Percentiles rank a stretch among this genome's conserved stretches.
Evolutionary conservation across 192 early-diverging fungal genomes (phyloP).

Genomic region (Cladochytrium replicatum): DNA sequence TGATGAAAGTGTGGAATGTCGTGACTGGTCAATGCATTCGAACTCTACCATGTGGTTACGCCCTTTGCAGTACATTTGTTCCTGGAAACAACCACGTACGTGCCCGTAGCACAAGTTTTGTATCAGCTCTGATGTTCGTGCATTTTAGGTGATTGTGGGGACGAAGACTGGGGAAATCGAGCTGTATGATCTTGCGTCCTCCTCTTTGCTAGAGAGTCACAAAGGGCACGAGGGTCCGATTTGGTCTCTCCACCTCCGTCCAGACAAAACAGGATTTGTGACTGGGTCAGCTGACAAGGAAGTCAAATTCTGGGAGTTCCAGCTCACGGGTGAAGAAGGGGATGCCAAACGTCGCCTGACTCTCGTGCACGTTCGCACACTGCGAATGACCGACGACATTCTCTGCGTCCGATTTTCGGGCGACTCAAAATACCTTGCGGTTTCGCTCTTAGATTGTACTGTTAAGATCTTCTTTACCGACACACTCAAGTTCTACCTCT

Average conservation of each 20-base stretch:
- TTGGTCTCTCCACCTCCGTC: conserved; percentile 77
- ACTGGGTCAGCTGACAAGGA: conserved; percentile 90
- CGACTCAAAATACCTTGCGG: conserved; percentile 77
- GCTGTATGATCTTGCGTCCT: conserved; percentile 81
- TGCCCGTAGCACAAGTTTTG: conserved; percentile 1
- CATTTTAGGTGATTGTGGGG: conserved; percentile 66
- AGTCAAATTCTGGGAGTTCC: conserved; percentile 97
- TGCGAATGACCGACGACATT: conserved; percentile 92
- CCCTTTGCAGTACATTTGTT: conserved; percentile 84
- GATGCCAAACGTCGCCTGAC: conserved; percentile 50
- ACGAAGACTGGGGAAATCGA: conserved; percentile 86
- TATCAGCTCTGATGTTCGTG: not conserved
- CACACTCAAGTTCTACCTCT: conserved; percentile 93
- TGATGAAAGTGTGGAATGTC: conserved; percentile 86
- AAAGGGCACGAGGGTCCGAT: conserved; percentile 85
- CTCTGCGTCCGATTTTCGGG: conserved; percentile 77
- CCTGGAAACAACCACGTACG: conserved; percentile 76
- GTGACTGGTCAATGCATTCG: conserved; percentile 73
- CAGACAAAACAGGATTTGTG: conserved; percentile 78
- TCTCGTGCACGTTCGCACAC: conserved; percentile 75
- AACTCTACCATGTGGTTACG: conserved; percentile 85
- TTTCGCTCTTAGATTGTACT: conserved; percentile 85
- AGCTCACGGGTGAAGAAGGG: conserved; percentile 49
- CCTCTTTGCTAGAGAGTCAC: conserved; percentile 72
- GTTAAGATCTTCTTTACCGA: conserved; percentile 97